Evolutionary conservation across 192 early-diverging fungal species (phyloP).

Genomic region (Hyaloraphidium curvatum): DNA sequence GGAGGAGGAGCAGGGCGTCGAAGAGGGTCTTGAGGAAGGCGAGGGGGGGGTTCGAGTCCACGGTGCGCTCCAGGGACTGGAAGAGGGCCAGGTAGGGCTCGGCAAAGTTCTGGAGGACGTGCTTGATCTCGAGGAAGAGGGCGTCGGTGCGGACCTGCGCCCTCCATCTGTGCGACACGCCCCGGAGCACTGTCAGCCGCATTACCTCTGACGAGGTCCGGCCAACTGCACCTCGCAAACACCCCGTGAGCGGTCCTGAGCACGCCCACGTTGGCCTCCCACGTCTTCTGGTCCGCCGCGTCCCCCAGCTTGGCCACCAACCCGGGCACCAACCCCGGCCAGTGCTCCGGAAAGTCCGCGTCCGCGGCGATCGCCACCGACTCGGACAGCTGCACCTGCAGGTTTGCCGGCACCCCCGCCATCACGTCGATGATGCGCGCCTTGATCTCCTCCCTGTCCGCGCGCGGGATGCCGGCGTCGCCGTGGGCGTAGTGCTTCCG

Average conservation of each 20-base stretch:
- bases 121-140: conserved; percentile 79
- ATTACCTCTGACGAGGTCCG: background rate
- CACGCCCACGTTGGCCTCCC: conserved; percentile 71
- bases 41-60: conserved; percentile 48
- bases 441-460: conserved; percentile 69
- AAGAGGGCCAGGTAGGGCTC: conserved; percentile 66
- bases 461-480: conserved; percentile 24
- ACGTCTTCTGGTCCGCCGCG: too few relatives aligned
- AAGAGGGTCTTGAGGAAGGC: conserved; percentile 48
- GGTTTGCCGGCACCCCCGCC: conserved; percentile 50
- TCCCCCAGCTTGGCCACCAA: conserved; percentile 55
- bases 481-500: conserved; percentile 52
- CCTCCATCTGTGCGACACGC: conserved; percentile 46
- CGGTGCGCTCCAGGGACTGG: conserved; percentile 57
- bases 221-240: conserved; percentile 45
- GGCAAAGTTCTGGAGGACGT: conserved; percentile 70
- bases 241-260: conserved; percentile 89
- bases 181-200: background rate
- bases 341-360: conserved; percentile 79
- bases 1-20: conserved; percentile 53
- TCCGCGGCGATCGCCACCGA: conserved; percentile 85
- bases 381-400: conserved; percentile 82
- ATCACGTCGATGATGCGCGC: conserved; percentile 64
- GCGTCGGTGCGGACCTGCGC: conserved; percentile 55
- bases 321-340: conserved; percentile 60